Base-by-base conservation (phyloP, 2,329 filamentous ascomycete species). In the Colletotrichum sp. region DNA sequence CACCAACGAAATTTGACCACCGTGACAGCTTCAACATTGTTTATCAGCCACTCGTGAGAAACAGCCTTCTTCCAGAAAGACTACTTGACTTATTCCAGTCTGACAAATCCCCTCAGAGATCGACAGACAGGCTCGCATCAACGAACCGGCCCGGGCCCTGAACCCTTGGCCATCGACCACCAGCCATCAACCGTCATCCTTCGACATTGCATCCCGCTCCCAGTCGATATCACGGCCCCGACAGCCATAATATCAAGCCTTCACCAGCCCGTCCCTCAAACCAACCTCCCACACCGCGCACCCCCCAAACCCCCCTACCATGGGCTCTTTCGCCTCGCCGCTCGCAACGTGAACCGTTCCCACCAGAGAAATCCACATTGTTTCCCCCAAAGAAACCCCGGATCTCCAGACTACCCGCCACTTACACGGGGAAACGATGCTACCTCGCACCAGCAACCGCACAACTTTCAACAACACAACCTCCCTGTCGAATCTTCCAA, bases 141-240 rank as follows among this genome's bases (percentile, higher is more conserved):
- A 28, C 64, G 64, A 75, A 64, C 64, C 74, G 48, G 70, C 48
- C 74, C 70, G 59, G 52, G 34, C 63, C 48, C 70, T 55, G 30
- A 39, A 25, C 36, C 71, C 64, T 68, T 55, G 39, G 30, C 32
- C 34, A 65, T 28, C 55, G 25, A 59, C 39, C 28, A 15, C 25
- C 28, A 44, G 36, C 19, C n/a, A 44, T 22, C n/a, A 52, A 52
- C 44, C n/a, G 44, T 7, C 57, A 71, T 64, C 57, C 34, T 57
- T 68, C 36, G 57, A 61, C n/a, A 34, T 22, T 65, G 22, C 70
- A 68, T 76, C 59, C 64, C 63, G 64, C 59, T 75, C 32, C 64
- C 34, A 19, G 64, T 69, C 65, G 7, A 69, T 60, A 74, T 39
- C 44, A 65, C 32, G 19, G 15, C 28, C 15, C 12, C n/a, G 32